Conservation (phyloP, 805 yeast genomes). For the Tetrapisispora nanseiensis region DNA sequence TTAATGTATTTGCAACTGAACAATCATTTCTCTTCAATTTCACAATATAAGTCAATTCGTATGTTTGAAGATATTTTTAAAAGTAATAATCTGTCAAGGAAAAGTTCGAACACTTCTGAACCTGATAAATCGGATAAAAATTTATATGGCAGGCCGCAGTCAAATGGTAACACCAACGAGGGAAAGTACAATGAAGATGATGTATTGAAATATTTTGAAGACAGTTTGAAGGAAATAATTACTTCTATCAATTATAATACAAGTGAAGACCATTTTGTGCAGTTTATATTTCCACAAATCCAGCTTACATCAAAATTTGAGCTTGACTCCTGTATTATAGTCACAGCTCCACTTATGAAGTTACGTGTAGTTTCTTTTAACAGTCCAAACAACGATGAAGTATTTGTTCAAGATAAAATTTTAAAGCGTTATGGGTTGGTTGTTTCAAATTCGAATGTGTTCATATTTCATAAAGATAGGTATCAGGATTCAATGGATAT, state of each 20-base stretch:
- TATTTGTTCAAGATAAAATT: conserved; percentile 37
- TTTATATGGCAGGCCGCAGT: neutral
- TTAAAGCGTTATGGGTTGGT: conserved; percentile 63
- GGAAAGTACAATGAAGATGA: neutral
- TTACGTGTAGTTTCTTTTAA: conserved; percentile 57
- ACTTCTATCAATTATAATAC: neutral
- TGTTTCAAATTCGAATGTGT: conserved; percentile 62
- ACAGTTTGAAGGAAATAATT: neutral
- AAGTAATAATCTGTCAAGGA: neutral
- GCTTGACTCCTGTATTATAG: conserved; percentile 49
- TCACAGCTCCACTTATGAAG: conserved; percentile 68
- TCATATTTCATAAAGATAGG: conserved; percentile 49
- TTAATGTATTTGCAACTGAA: conserved; percentile 39
- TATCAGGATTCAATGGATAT: conserved; percentile 33
- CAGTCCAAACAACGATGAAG: conserved; percentile 35
- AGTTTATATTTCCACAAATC: conserved; percentile 71
- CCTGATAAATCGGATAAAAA: neutral
- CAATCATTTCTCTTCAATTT: conserved; percentile 34
- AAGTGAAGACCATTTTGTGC: conserved; percentile 32
- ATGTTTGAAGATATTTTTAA: conserved; percentile 38
- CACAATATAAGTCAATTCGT: conserved; percentile 40
- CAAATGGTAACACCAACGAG: neutral
- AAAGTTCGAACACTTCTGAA: neutral
- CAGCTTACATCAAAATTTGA: conserved; percentile 50
- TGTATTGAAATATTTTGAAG: neutral